A percentile compares a stretch with the other conserved stretches of the same genome.
phyloP scores from a whole-genome alignment of 306 rosid genomes.

The Gleditsia sinensis region DNA sequence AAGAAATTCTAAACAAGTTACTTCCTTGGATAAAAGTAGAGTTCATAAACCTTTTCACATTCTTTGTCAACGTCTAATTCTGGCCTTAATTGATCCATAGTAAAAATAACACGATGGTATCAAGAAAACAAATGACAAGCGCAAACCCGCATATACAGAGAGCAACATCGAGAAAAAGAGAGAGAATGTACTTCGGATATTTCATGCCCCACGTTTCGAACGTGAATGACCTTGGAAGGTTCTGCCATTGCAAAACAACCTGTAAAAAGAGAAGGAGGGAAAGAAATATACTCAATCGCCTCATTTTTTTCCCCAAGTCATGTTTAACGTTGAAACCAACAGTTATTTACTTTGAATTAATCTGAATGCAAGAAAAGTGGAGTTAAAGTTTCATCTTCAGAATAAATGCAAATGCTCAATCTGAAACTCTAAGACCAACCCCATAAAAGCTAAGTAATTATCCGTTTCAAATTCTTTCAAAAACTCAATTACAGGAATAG shows the following conservation, averaged over 20 bases:
- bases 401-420: constrained; percentile 16
- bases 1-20: neutral
- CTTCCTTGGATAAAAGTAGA: constrained; percentile 7
- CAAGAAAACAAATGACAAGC: constrained; percentile 19
- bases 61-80: neutral
- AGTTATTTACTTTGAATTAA: neutral
- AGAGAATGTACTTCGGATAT: constrained; percentile 72
- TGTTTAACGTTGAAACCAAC: neutral
- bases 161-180: constrained; percentile 1
- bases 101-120: neutral
- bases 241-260: constrained; percentile 75
- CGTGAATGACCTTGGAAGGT: constrained; percentile 95
- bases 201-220: constrained; percentile 96
- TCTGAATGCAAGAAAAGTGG: neutral
- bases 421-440: constrained; percentile 3
- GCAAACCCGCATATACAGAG: neutral
- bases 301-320: neutral
- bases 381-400: neutral
- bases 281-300: neutral
- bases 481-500: constrained; percentile 24
- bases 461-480: constrained; percentile 1
- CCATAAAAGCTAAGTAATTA: neutral
- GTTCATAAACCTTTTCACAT: neutral
- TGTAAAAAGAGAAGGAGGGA: constrained; percentile 27
- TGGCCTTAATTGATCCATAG: neutral